phyloP scores from a whole-genome alignment of 805 yeast genomes.

The Clavispora santaluciae region DNA sequence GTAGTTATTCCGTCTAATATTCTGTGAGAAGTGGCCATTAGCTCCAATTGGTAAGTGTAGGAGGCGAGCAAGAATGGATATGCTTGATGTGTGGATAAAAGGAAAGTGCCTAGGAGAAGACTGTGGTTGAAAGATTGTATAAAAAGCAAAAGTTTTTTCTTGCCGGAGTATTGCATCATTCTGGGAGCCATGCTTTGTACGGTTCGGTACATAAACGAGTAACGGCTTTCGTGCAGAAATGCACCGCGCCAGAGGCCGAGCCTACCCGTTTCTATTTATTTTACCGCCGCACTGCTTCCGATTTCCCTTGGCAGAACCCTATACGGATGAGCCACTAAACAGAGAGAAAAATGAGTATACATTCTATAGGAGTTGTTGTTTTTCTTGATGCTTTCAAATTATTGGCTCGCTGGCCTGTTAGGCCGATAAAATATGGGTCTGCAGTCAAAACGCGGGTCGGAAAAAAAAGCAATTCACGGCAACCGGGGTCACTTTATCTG shows the following conservation, averaged over 20 bases:
- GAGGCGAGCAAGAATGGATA: not conserved
- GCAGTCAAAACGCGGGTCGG: not conserved
- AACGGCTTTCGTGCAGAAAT: conserved; percentile 2
- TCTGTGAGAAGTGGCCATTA: not conserved
- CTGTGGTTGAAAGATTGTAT: too few species aligned
- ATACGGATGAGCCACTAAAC: too few species aligned
- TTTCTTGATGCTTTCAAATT: too few species aligned
- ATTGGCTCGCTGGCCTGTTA: too few species aligned
- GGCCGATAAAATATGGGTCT: not conserved
- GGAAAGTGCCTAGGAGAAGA: not conserved
- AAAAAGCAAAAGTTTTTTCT: not conserved
- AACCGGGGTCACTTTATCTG: not conserved
- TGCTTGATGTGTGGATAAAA: too few species aligned
- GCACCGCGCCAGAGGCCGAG: not conserved
- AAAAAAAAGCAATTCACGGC: not conserved
- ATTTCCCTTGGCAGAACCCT: too few species aligned
- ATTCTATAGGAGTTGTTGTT: too few species aligned
- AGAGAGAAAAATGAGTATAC: too few species aligned
- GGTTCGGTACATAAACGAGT: conserved; percentile 4
- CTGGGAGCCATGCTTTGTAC: not conserved
- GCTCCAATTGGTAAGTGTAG: not conserved
- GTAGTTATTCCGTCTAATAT: conserved; percentile 10
- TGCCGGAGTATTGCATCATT: not conserved
- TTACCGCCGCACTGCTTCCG: not conserved
- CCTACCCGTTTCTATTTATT: not conserved